Conservation (phyloP, 202 grass and related monocot species). For the Elaeis oleifera region DNA sequence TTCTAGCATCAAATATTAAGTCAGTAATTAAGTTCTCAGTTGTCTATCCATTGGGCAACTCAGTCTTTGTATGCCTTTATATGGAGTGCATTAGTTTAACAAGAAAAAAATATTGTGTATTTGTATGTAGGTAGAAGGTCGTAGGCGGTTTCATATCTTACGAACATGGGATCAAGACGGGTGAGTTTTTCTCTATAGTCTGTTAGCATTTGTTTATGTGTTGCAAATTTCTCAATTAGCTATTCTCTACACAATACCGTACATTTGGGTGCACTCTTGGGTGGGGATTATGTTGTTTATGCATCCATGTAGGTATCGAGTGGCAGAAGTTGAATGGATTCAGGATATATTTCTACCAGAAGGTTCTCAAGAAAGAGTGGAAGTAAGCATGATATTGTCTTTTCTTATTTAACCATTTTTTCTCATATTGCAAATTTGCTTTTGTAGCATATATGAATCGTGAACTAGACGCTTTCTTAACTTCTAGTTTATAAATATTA, state of each 20-base stretch:
- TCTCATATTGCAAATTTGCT: neutral
- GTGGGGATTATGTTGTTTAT: conserved; percentile 1
- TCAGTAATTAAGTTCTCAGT: too few species aligned
- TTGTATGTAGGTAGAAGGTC: conserved; percentile 79
- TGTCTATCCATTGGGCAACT: too few species aligned
- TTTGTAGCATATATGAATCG: neutral
- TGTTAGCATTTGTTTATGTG: conserved; percentile 9
- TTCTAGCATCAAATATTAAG: too few species aligned
- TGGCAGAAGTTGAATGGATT: conserved; percentile 97
- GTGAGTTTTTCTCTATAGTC: conserved; percentile 35
- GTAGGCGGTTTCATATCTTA: conserved; percentile 63
- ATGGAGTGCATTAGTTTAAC: too few species aligned
- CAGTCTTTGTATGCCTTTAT: too few species aligned
- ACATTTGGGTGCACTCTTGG: too few species aligned
- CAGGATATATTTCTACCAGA: conserved; percentile 65
- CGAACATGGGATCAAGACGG: conserved; percentile 93
- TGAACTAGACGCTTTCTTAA: neutral
- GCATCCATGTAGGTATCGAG: conserved; percentile 54
- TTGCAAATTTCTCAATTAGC: conserved; percentile 11
- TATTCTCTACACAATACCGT: too few species aligned
- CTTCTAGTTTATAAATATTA: too few species aligned
- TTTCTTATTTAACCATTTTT: neutral
- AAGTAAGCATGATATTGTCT: conserved; percentile 41
- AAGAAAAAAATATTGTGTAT: neutral
- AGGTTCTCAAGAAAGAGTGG: conserved; percentile 64